Base-by-base conservation (phyloP, 2,329 filamentous ascomycete genomes). In the Cladobotryum mycophilum region DNA sequence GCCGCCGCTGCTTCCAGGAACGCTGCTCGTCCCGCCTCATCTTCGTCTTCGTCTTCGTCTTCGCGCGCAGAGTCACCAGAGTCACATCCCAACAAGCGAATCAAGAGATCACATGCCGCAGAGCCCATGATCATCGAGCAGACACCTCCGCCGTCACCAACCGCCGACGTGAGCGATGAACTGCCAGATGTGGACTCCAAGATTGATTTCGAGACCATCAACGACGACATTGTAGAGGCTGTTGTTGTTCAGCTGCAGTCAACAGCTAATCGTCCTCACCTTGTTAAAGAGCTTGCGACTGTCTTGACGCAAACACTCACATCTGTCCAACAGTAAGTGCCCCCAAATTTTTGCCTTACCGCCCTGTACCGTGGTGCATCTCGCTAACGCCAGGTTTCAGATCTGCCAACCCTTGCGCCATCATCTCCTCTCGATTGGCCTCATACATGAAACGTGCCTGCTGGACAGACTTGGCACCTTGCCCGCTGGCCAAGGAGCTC, bases 211-310 rank as follows among this genome's bases (percentile, higher is more conserved):
- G 85, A 90, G 57, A 82, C 83, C 37, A 91, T 97, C 70, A 89
- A 91, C 65, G 93, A 99, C 68, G 90, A 96, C 63, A 95, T 99
- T 60, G 92, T 99, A 47, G 86, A 95, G 65, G 89, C 84, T 14
- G 89, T 95, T 45, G 89, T 97, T 62, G 73, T 88, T 60, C 90
- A 95, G 70, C 76, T 99, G 50, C 85, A 96, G 68, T 86, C 86
- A 66, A 95, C 91, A 1, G 87, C 84, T 55, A 99, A 99, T 70
- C 80, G 91, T 49, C 93, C 93, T 50, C 92, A 96, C 70, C 77
- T 97, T 30, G 89, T 97, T 56, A 96, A 96, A 71, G 92, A 97
- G 70, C 80, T 99, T 43, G 89, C 91, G 48, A 80, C 84, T 13
- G 80, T 95, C 47, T 78, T 97, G 53, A 82, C 87, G 59, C 81